Evolutionary conservation across 805 yeast species (phyloP), one percentile per base, ranked within the genome.

Genomic region (Candida namnaoensis): DNA sequence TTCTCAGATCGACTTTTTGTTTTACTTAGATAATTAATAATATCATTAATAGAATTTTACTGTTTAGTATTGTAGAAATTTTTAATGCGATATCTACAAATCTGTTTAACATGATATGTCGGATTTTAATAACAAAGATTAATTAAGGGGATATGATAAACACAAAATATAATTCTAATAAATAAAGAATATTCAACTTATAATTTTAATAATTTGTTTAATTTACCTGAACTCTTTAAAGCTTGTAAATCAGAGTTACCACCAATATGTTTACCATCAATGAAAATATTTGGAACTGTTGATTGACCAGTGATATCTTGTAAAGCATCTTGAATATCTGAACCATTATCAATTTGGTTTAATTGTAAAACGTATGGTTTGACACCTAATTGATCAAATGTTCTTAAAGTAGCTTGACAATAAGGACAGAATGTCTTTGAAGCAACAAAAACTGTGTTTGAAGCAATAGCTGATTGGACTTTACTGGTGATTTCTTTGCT

Each of bases 261-360:
- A 46, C 99, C 99, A 56, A 91, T 78, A 70, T 88, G 96, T 66
- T 90, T 74, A 46, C 96, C 96, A 38, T 72, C 80, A 61, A 91
- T 88, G 68, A 83, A 91, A 52, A 91, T 75, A 61, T 84, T 88
- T 47, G 99, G 99, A 47, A 91, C 98, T 34, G 97, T 88, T 51
- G 80, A 75, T 72, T 91, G 98, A 45, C 95, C 93, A 34, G 95
- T 85, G 45, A 88, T 63, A 58, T 82, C 78, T 41, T 60, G 62
- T 46, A 91, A 71, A 50, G 95, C 95, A 39, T 68, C 81, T 68
- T 90, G 97, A 51, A 88, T 76, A 30, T 81, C 90, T 38, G 68
- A 65, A 44, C 97, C 97, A 46, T 88, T 90, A n/a, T 64, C 72
- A 44, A 67, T 66, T 70, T 78, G 48, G 63, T 69, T 53, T 54